Conservation (phyloP, 352 stramenopile species). For the Globisporangium spiculum region DNA sequence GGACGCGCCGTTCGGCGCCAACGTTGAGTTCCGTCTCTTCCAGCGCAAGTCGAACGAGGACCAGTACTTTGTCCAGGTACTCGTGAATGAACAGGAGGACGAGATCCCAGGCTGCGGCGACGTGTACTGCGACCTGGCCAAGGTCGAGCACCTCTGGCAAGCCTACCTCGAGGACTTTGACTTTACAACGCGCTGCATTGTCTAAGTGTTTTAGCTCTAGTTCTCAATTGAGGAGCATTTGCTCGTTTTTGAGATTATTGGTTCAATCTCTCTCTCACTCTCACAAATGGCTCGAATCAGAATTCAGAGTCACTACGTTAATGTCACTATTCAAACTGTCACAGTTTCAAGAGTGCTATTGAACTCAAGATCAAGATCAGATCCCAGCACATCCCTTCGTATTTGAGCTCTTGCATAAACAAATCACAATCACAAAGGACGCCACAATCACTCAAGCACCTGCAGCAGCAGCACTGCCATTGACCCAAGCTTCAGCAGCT, state of each 20-base stretch:
- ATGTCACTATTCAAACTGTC: no score
- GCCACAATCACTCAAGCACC: no score
- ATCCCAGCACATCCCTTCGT: not conserved
- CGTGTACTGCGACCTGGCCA: conserved; percentile 23
- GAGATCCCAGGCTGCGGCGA: conserved; percentile 21
- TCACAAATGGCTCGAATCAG: not conserved
- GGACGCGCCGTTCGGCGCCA: conserved; percentile 63
- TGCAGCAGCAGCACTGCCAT: not conserved
- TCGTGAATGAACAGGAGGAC: conserved; percentile 37
- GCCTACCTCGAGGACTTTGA: conserved; percentile 20
- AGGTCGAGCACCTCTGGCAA: conserved; percentile 23
- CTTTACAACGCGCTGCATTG: conserved; percentile 8
- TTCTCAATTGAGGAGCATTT: not conserved
- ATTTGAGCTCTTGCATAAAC: not conserved
- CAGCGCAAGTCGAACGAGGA: conserved; percentile 31
- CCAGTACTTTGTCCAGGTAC: conserved; percentile 46
- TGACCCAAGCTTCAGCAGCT: not conserved
- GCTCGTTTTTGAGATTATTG: not conserved
- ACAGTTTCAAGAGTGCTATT: no score
- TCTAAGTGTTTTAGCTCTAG: not conserved
- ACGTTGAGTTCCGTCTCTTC: conserved; percentile 73
- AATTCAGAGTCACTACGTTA: not conserved
- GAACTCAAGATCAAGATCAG: not conserved
- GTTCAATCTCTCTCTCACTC: not conserved
- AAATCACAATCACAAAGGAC: no score